These are phyloP conservation scores for Agrocybe praecox DNA, from an alignment of 768 basidiomycete genomes.

Conservation along the genomic window DNA sequence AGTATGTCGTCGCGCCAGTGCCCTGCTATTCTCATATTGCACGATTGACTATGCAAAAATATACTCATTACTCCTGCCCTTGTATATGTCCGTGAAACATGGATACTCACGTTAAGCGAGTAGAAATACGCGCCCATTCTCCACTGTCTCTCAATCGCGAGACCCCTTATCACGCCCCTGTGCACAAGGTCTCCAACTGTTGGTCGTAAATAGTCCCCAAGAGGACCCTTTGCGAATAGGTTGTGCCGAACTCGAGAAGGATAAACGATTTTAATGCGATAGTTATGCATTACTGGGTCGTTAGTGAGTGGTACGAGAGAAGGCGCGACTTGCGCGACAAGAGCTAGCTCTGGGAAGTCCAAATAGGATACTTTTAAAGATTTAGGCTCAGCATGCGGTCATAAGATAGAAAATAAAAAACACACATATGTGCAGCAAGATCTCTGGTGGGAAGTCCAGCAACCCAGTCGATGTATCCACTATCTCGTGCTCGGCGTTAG, in stretches of 20 bases:
- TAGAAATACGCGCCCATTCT: slow-evolving; percentile 68
- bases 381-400: not conserved
- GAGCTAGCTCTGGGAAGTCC: slow-evolving; percentile 71
- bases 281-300: slow-evolving; percentile 66
- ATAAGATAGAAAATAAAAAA: slow-evolving; percentile 3
- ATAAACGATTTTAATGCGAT: slow-evolving; percentile 59
- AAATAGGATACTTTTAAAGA: slow-evolving; percentile 60
- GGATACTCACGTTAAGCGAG: slow-evolving; percentile 52
- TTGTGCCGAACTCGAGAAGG: slow-evolving; percentile 71
- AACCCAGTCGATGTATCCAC: slow-evolving; percentile 17
- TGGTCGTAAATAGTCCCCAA: slow-evolving; percentile 61
- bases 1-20: slow-evolving; percentile 56
- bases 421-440: slow-evolving; percentile 61
- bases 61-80: not conserved
- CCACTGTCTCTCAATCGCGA: slow-evolving; percentile 68
- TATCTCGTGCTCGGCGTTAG: not conserved
- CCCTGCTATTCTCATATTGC: slow-evolving; percentile 64
- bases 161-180: slow-evolving; percentile 69
- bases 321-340: slow-evolving; percentile 50
- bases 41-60: slow-evolving; percentile 52
- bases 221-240: slow-evolving; percentile 59
- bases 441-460: slow-evolving; percentile 54
- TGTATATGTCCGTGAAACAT: too few species aligned
- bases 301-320: slow-evolving; percentile 50
- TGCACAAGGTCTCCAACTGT: slow-evolving; percentile 69